Percentiles rank a stretch among this genome's conserved stretches.
Evolutionary conservation across 768 basidiomycete genomes (phyloP).

Genomic region (Serpula lacrymans): DNA sequence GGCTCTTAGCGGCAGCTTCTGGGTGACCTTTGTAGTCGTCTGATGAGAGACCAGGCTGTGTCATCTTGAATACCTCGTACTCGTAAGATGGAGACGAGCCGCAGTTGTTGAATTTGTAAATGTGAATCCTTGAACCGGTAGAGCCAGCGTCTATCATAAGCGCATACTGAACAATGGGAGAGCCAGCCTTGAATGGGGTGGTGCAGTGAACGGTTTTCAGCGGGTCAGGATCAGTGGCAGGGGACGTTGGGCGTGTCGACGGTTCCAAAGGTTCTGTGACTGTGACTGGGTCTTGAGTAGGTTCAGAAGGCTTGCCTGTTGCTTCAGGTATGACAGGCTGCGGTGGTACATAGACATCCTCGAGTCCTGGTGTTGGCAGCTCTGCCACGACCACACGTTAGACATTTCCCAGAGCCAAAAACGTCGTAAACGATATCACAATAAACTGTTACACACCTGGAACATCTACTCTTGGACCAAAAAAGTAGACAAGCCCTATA

Average conservation of each 20-base stretch:
- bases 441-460: slow-evolving; percentile 11
- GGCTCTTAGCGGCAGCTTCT: slow-evolving; percentile 66
- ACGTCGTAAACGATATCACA: slow-evolving; percentile 15
- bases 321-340: slow-evolving; percentile 12
- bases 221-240: slow-evolving; percentile 72
- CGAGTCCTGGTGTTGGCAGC: slow-evolving; percentile 13
- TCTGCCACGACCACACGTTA: slow-evolving; percentile 6
- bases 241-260: slow-evolving; percentile 46
- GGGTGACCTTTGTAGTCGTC: slow-evolving; percentile 61
- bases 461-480: slow-evolving; percentile 43
- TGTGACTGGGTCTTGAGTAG: background rate
- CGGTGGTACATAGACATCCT: slow-evolving; percentile 20
- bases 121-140: slow-evolving; percentile 94
- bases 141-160: slow-evolving; percentile 99
- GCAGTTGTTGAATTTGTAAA: slow-evolving; percentile 98
- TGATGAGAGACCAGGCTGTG: slow-evolving; percentile 72
- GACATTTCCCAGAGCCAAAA: slow-evolving; percentile 15
- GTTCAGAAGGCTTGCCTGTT: background rate
- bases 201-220: slow-evolving; percentile 72
- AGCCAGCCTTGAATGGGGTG: slow-evolving; percentile 41
- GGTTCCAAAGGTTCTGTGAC: background rate
- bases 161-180: slow-evolving; percentile 81
- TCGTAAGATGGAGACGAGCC: slow-evolving; percentile 72
- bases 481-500: slow-evolving; percentile 62
- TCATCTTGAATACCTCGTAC: slow-evolving; percentile 89